Percentiles rank a stretch among this genome's conserved stretches.
Conservation (phyloP, 139 green algal species). For the Chlamydomonas sp. region DNA sequence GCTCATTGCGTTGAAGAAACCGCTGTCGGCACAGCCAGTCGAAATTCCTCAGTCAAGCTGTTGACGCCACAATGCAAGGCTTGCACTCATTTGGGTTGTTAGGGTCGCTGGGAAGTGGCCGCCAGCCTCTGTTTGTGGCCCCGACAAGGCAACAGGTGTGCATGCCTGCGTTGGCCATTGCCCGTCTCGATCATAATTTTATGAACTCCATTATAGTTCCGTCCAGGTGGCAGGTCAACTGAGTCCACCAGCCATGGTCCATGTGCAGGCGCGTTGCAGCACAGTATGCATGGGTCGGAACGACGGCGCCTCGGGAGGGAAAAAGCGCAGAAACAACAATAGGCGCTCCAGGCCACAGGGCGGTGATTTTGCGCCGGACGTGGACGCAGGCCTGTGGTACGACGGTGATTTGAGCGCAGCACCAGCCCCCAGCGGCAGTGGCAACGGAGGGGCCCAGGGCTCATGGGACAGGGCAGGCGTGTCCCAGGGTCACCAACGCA, state of each 20-base stretch:
- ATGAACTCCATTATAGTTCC: no score
- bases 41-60: no score
- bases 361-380: not conserved
- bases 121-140: no score
- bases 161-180: no score
- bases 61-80: no score
- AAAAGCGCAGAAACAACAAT: not conserved
- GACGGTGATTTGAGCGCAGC: not conserved
- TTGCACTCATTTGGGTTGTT: no score
- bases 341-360: not conserved
- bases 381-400: conserved; percentile 5
- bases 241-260: not conserved
- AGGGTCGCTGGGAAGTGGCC: no score
- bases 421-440: not conserved
- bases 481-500: not conserved
- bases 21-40: no score
- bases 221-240: not conserved
- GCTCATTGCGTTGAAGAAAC: no score
- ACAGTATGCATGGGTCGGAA: not conserved
- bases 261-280: not conserved
- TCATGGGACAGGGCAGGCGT: not conserved
- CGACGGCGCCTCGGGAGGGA: not conserved
- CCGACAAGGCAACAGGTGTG: no score
- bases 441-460: not conserved
- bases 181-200: no score